phyloP scores from a whole-genome alignment of 2,329 filamentous ascomycete genomes.

The Beauveria asiatica region DNA sequence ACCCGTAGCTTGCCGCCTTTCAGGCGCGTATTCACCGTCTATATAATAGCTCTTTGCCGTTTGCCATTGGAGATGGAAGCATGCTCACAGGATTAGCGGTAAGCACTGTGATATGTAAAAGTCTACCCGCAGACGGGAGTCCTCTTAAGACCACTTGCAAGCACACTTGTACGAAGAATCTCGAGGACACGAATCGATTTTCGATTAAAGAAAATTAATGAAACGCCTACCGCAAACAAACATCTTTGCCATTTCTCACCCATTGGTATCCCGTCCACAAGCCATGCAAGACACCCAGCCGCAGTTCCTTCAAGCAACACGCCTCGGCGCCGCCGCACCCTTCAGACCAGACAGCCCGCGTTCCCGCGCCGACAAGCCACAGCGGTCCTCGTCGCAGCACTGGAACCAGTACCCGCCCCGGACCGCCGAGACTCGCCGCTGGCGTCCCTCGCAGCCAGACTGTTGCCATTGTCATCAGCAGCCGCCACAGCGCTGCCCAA shows the following conservation, averaged over 20 bases:
- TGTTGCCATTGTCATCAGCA: neutral
- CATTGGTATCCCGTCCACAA: no score
- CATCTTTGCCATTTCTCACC: no score
- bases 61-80: neutral
- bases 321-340: neutral
- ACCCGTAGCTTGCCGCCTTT: neutral
- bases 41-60: neutral
- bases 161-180: no score
- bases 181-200: no score
- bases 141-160: no score
- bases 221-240: no score
- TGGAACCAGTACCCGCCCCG: neutral
- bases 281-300: neutral
- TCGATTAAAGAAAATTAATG: no score
- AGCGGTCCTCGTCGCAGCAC: neutral
- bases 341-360: neutral
- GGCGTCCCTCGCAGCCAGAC: neutral
- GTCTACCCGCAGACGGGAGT: no score
- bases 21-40: neutral
- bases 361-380: neutral
- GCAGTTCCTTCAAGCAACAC: no score
- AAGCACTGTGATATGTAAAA: no score
- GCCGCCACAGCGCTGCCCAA: neutral
- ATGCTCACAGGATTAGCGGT: no score
- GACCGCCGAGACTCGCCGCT: neutral